Evolutionary conservation across 441 rosid species (phyloP).

Genomic region (Pelargonium cotyledonis): DNA sequence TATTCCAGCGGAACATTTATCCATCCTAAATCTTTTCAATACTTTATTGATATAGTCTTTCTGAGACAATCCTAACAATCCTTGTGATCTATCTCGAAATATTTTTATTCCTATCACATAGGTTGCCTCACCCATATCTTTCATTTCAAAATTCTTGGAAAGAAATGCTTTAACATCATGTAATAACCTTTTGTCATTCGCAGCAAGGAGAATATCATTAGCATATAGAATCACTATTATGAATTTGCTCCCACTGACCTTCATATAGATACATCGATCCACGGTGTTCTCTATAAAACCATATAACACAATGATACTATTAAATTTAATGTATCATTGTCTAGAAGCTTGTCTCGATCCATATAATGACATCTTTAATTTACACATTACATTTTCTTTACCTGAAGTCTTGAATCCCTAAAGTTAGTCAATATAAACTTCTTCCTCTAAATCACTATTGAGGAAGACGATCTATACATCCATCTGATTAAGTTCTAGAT

Average conservation of each 20-base stretch:
- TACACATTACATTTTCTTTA: too few species aligned
- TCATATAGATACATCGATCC: conserved; percentile 1
- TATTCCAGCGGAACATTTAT: not conserved
- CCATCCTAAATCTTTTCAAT: not conserved
- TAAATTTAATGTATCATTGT: too few species aligned
- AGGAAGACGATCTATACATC: too few species aligned
- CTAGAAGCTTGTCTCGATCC: too few species aligned
- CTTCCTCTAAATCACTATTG: too few species aligned
- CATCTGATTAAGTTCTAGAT: too few species aligned
- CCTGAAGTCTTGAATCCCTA: too few species aligned
- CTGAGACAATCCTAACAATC: not conserved
- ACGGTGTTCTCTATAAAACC: not conserved
- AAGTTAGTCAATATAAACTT: too few species aligned
- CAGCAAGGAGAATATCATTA: not conserved
- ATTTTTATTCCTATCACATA: not conserved
- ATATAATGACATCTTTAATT: too few species aligned
- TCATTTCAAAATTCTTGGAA: not conserved
- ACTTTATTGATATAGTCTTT: conserved; percentile 7
- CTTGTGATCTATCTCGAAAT: not conserved
- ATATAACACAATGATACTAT: not conserved
- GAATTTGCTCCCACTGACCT: conserved; percentile 7
- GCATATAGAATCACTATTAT: not conserved
- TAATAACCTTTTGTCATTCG: not conserved
- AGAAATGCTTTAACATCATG: not conserved
- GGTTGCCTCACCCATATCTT: not conserved